phyloP scores from a whole-genome alignment of 768 basidiomycete species.

The Podaxis rugospora region DNA sequence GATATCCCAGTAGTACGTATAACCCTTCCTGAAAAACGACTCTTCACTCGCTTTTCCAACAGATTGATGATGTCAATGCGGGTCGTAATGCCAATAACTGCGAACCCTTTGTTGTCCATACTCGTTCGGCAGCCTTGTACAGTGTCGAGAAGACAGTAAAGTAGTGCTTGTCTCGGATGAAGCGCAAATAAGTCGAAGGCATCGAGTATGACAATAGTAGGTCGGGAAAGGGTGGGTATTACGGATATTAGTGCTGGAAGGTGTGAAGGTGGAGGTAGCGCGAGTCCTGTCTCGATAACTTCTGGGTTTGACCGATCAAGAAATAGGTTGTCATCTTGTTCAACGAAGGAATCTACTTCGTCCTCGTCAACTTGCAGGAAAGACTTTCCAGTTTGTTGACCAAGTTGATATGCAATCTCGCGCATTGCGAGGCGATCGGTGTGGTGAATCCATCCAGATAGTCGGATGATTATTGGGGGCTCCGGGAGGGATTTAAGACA shows the following conservation, averaged over 20 bases:
- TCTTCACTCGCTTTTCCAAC: constrained; percentile 96
- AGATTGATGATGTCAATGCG: constrained; percentile 85
- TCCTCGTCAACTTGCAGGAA: constrained; percentile 30
- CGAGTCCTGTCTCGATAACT: constrained; percentile 19
- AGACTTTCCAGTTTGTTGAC: constrained; percentile 68
- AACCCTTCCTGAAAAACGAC: constrained; percentile 91
- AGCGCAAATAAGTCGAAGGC: constrained; percentile 91
- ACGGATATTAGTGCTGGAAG: constrained; percentile 71
- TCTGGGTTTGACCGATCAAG: constrained; percentile 26
- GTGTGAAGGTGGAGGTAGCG: constrained; percentile 63
- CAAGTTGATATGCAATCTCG: constrained; percentile 84
- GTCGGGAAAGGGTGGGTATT: constrained; percentile 74
- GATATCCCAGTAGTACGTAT: constrained; percentile 67
- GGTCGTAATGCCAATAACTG: constrained; percentile 82
- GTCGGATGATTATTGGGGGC: constrained; percentile 67
- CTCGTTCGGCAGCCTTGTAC: constrained; percentile 78
- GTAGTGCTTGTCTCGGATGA: constrained; percentile 86
- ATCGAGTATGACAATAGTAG: constrained; percentile 82
- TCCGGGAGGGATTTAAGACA: constrained; percentile 43
- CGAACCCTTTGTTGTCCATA: constrained; percentile 60
- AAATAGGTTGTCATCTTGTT: constrained; percentile 45
- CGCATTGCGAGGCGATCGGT: constrained; percentile 89
- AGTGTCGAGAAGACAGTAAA: constrained; percentile 95
- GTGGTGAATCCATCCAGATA: constrained; percentile 82
- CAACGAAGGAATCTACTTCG: constrained; percentile 24